Conservation (phyloP, 768 basidiomycete genomes). For the Trichaptum fuscoviolaceum region DNA sequence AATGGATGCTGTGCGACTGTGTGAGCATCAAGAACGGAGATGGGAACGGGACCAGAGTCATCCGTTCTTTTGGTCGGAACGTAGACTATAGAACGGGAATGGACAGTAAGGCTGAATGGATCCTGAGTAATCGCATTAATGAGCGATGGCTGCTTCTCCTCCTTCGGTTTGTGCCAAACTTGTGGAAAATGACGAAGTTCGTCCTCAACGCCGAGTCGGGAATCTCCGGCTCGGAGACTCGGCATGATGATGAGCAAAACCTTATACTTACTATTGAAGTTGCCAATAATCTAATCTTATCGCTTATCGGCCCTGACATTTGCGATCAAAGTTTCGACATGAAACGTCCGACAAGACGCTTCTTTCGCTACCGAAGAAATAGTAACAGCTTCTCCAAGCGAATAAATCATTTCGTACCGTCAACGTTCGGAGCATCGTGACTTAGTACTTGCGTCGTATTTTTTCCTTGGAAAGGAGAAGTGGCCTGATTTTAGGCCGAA, state of each 20-base stretch:
- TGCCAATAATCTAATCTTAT: background rate
- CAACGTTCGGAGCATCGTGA: too few relatives aligned
- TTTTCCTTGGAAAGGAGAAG: too few relatives aligned
- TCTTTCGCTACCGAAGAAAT: background rate
- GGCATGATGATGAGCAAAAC: too few relatives aligned
- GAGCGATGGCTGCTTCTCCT: background rate
- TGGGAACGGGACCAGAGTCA: background rate
- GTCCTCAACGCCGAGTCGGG: background rate
- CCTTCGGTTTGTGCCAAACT: background rate
- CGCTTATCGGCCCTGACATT: background rate
- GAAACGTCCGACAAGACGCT: background rate
- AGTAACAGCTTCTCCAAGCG: background rate
- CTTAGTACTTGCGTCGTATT: too few relatives aligned
- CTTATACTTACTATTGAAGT: background rate
- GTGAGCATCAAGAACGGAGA: background rate
- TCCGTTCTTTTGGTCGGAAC: background rate
- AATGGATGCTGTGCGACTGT: background rate
- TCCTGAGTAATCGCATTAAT: too few relatives aligned
- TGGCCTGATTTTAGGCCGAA: too few relatives aligned
- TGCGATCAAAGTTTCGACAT: background rate
- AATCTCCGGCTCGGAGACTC: background rate
- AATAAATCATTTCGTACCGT: too few relatives aligned
- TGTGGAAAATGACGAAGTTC: background rate
- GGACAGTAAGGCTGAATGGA: too few relatives aligned
- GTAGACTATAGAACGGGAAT: too few relatives aligned